Evolutionary conservation across 2,329 filamentous ascomycete genomes (phyloP), one percentile per base, ranked within the genome.

Genomic region (Clarireedia sp.): DNA sequence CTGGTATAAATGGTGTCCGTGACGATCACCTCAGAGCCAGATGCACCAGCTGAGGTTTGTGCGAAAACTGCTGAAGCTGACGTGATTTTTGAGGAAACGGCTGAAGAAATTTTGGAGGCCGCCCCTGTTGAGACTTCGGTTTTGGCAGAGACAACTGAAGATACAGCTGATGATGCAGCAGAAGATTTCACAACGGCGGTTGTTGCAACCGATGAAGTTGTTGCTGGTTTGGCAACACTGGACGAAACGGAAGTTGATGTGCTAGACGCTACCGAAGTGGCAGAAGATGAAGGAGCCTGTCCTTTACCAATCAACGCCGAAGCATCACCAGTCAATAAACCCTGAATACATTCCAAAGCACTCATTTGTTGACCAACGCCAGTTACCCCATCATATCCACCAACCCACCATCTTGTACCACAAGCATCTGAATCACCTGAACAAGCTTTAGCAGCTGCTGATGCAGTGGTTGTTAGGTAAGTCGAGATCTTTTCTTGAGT

Each of bases 291-390:
- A 21, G 41, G 41, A 45, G 41, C 19, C 41, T 23, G n/a, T 45
- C 47, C 48, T 60, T 40, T 64, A 44, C n/a, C 24, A 17, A 36
- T 21, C n/a, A 8, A 48, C 16, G 43, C 53, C 48, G 41, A 61
- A 53, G 75, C 71, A 5, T 72, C 62, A 14, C 69, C 63, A 14
- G 74, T 71, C 48, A 87, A 69, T 3, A 85, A 71, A 3, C 81
- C 81, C 65, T 86, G 82, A 16, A 86, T 73, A 1, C 76, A 75
- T 70, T 86, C 83, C 49, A 86, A 74, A 1, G 81, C 83, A 54
- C 76, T 79, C 80, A 86, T 82, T 66, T 85, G 77, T 68, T 84
- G 79, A 4, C 83, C 83, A 5, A 85, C 72, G 2, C 82, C 81
- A 0, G 72, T 67, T 23, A 68, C 72, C 38, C 75, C 76, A 63